Conservation (phyloP, 1,284 basidiomycete species). For the Pseudozyma hubeiensis region DNA sequence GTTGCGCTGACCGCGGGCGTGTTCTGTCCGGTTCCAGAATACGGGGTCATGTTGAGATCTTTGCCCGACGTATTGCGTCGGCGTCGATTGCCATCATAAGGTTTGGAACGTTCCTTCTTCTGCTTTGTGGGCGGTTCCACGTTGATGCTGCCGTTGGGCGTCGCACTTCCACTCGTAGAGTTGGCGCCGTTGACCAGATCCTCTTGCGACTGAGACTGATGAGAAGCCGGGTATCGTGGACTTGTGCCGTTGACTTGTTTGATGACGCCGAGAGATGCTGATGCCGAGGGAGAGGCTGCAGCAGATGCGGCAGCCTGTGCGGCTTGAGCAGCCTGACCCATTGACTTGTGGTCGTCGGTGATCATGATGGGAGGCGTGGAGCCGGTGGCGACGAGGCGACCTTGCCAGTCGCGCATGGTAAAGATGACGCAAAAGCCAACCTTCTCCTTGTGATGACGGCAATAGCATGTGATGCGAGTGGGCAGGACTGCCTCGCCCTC, state of each 20-base stretch:
- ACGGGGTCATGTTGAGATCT: slow-evolving; percentile 53
- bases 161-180: slow-evolving; percentile 36
- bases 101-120: slow-evolving; percentile 56
- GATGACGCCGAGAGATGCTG: slow-evolving; percentile 31
- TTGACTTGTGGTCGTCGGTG: slow-evolving; percentile 92
- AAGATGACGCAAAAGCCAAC: slow-evolving; percentile 92
- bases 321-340: slow-evolving; percentile 70
- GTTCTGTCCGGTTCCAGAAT: slow-evolving; percentile 43
- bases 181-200: slow-evolving; percentile 9
- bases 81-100: slow-evolving; percentile 55
- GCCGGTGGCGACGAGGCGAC: slow-evolving; percentile 84
- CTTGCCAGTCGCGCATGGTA: slow-evolving; percentile 83
- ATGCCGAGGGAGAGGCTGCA: slow-evolving; percentile 28
- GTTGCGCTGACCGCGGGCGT: slow-evolving; percentile 35
- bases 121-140: slow-evolving; percentile 21
- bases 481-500: slow-evolving; percentile 88
- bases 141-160: slow-evolving; percentile 35
- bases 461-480: slow-evolving; percentile 97
- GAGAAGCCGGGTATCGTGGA: slow-evolving; percentile 20
- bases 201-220: slow-evolving; percentile 20
- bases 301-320: slow-evolving; percentile 35
- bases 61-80: slow-evolving; percentile 50
- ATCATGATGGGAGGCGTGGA: slow-evolving; percentile 89
- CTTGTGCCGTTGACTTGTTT: slow-evolving; percentile 41
- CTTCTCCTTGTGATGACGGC: slow-evolving; percentile 97